Conservation (phyloP, 108 stramenopile species). For the Hondaea fermentalgiana region DNA sequence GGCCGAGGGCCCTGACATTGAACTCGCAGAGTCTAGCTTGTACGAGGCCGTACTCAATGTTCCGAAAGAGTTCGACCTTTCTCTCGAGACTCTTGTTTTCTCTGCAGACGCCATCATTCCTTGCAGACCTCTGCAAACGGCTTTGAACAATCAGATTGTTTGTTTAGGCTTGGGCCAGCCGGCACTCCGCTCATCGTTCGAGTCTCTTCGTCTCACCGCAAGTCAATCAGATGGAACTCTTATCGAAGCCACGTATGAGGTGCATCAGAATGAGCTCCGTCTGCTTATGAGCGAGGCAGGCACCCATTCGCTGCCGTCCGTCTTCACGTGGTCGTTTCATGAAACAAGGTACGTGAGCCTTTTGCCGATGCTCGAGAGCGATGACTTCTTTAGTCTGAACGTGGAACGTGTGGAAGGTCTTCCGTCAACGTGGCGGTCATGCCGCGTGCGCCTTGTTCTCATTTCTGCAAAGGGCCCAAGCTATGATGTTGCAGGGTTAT, state of each 20-base stretch:
- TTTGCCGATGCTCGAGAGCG: too few relatives aligned
- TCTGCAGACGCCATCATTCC: background rate
- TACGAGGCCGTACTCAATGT: background rate
- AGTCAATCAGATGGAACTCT: background rate
- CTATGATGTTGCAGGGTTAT: background rate
- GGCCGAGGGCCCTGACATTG: too few relatives aligned
- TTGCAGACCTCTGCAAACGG: background rate
- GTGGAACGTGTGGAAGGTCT: background rate
- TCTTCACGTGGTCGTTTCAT: too few relatives aligned
- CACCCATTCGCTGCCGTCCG: background rate
- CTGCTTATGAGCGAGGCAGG: background rate
- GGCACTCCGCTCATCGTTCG: background rate
- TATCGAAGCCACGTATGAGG: background rate
- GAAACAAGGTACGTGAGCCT: too few relatives aligned
- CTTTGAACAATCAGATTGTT: background rate
- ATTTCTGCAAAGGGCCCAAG: background rate
- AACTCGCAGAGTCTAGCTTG: background rate
- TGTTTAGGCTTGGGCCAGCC: background rate
- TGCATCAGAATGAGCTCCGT: background rate
- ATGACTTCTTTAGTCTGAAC: background rate
- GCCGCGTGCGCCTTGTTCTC: background rate
- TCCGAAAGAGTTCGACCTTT: background rate
- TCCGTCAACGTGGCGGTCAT: background rate
- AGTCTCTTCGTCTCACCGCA: background rate
- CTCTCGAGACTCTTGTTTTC: background rate